A percentile compares a stretch with the other conserved stretches of the same genome.
Conservation (phyloP, 352 stramenopile genomes). For the Pythium oligandrum region DNA sequence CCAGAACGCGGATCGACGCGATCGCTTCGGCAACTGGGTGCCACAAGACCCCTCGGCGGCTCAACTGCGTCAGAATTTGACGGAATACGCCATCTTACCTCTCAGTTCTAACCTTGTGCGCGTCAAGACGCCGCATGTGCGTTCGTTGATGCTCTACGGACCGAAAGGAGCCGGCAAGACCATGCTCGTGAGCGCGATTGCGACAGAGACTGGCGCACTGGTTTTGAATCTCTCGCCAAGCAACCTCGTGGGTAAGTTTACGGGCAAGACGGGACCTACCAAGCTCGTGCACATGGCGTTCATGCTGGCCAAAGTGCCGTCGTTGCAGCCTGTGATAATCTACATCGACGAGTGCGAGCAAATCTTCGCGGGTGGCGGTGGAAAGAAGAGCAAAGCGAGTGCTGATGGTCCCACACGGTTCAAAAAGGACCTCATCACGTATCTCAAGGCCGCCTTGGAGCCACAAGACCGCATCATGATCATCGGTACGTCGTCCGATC, state of each 20-base stretch:
- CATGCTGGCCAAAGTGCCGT: conserved; percentile 80
- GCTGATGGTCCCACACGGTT: conserved; percentile 84
- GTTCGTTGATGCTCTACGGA: conserved; percentile 93
- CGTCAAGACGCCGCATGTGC: conserved; percentile 64
- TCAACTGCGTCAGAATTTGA: conserved; percentile 87
- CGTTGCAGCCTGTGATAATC: conserved; percentile 87
- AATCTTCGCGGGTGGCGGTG: conserved; percentile 67
- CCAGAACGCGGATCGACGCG: conserved; percentile 55
- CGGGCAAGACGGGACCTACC: conserved; percentile 85
- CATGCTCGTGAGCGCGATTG: conserved; percentile 89
- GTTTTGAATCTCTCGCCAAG: conserved; percentile 94
- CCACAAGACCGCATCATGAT: conserved; percentile 89
- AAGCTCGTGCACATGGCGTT: conserved; percentile 96
- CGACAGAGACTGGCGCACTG: conserved; percentile 89
- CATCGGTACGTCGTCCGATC: conserved; percentile 85
- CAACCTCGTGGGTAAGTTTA: conserved; percentile 93
- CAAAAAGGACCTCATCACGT: conserved; percentile 92
- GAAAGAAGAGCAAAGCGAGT: conserved; percentile 77
- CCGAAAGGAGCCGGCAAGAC: conserved; percentile 91
- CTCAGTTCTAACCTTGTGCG: conserved; percentile 76
- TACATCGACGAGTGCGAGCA: conserved; percentile 94
- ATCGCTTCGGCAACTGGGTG: conserved; percentile 82
- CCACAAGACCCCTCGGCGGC: conserved; percentile 88
- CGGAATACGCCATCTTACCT: conserved; percentile 89
- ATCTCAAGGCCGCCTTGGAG: conserved; percentile 88